Percentiles rank a stretch among this genome's conserved stretches.
These are phyloP conservation scores for Leishmania martiniquensis DNA, from an alignment of 208 protist genomes.

Conservation along the genomic window DNA sequence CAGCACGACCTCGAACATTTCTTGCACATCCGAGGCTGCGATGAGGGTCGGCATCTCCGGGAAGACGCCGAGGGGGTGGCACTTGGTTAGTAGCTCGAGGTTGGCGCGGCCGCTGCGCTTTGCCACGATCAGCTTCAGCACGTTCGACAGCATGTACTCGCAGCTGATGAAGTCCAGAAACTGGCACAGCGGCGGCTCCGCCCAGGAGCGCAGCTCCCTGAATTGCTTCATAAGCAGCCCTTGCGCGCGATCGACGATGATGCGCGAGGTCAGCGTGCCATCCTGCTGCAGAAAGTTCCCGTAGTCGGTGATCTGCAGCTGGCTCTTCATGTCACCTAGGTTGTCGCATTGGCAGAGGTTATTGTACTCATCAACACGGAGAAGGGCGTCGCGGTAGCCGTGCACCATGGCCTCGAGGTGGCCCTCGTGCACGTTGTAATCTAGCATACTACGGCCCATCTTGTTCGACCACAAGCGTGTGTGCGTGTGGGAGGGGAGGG, in stretches of 20 bases:
- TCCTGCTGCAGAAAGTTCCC: conserved; percentile 98
- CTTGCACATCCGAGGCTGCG: conserved; percentile 88
- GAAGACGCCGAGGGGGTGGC: conserved; percentile 98
- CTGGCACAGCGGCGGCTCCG: conserved; percentile 94
- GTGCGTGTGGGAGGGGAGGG: neutral
- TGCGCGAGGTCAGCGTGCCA: conserved; percentile 85
- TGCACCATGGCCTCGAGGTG: conserved; percentile 92
- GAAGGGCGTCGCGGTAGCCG: conserved; percentile 93
- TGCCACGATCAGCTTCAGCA: conserved; percentile 91
- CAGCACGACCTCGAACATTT: conserved; percentile 98
- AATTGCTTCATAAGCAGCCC: conserved; percentile 97
- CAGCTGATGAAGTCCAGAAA: conserved; percentile 99
- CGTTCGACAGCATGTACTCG: conserved; percentile 98
- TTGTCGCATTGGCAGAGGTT: conserved; percentile 98
- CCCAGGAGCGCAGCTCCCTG: conserved; percentile 94
- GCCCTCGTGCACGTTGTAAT: conserved; percentile 88
- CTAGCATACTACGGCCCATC: conserved; percentile 73
- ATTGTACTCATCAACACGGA: conserved; percentile 95
- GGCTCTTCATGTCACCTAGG: conserved; percentile 98
- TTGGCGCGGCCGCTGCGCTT: conserved; percentile 83
- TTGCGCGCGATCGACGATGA: conserved; percentile 93
- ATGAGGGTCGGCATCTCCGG: conserved; percentile 94
- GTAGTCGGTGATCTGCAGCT: conserved; percentile 98
- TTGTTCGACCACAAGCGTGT: conserved; percentile 14
- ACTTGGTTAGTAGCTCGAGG: conserved; percentile 95